Base-by-base conservation (phyloP, 2,329 filamentous ascomycete species). In the Nannizziopsis barbatae region DNA sequence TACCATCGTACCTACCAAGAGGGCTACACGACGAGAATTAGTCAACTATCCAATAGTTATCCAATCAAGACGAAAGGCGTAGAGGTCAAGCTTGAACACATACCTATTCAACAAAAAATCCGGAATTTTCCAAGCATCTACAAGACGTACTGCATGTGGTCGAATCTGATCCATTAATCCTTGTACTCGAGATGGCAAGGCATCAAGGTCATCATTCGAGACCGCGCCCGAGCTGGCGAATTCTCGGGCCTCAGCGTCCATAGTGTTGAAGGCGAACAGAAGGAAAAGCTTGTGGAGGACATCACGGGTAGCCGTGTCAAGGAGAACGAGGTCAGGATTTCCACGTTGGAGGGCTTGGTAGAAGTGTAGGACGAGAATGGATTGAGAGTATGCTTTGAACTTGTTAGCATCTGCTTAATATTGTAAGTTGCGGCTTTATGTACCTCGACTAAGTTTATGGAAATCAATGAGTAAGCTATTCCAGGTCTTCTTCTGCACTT, bases 41-140 rank as follows among this genome's bases (percentile, higher is more conserved):
- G 27, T 27, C 7, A 27, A 4, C 3, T 27, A 4, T 17, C 18
- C 40, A 8, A n/a, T n/a, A 14, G 15, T 6, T 12, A 9, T 18
- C 15, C 17, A 12, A n/a, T 14, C 35, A 42, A 31, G 10, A 31
- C 1, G 17, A 31, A 37, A 37, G 22, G 36, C 14, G 6, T 8
- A 15, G 14, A 47, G 12, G 8, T 36, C 30, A 10, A 9, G 32
- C 11, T 8, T 6, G 14, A 35, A 31, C 31, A 45, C 46, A 20
- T 52, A 63, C 61, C 61, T 63, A 46, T 76, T 68, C 0, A 76
- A 63, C 44, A 76, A 53, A 52, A 69, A 77, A 56, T 76, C 74
- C 1, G 74, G 74, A 32, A 76, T 67, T 45, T 65, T 67, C 73
- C 73, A 77, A 1, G 70, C 62, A 55, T 76, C 73, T 6, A 76